Percentiles rank a stretch among this genome's conserved stretches.
phyloP scores from a whole-genome alignment of 2,329 filamentous ascomycete species.

The Westerdykella aurantiaca region DNA sequence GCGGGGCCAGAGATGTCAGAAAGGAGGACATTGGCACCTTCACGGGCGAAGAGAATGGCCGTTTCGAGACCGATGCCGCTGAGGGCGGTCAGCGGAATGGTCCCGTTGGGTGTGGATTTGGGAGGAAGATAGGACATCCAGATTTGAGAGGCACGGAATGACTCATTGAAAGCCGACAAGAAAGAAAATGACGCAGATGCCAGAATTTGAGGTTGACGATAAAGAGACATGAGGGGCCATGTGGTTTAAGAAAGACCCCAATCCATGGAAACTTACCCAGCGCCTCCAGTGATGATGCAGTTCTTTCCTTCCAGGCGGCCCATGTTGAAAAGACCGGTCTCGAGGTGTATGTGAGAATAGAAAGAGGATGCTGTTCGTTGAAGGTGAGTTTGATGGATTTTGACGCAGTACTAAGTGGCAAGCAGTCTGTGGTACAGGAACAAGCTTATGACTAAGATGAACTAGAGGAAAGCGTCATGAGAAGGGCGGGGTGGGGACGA shows the following conservation, averaged over 20 bases:
- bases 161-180: background rate
- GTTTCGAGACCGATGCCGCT: conserved; percentile 94
- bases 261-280: conserved; percentile 58
- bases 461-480: conserved; percentile 14
- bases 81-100: conserved; percentile 15
- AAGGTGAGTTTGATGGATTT: background rate
- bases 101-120: background rate
- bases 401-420: background rate
- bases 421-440: conserved; percentile 1
- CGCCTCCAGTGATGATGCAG: conserved; percentile 75
- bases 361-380: background rate
- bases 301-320: conserved; percentile 59
- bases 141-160: background rate
- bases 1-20: conserved; percentile 76
- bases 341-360: background rate
- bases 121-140: background rate
- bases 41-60: conserved; percentile 78
- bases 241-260: background rate
- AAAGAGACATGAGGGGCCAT: background rate
- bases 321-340: conserved; percentile 29
- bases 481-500: background rate
- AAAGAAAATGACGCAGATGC: too few relatives aligned
- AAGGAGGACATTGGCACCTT: conserved; percentile 81
- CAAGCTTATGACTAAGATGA: conserved; percentile 28
- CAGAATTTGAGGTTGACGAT: background rate